Evolutionary conservation across 306 rosid species (phyloP).

Genomic region (Leucaena leucocephala): DNA sequence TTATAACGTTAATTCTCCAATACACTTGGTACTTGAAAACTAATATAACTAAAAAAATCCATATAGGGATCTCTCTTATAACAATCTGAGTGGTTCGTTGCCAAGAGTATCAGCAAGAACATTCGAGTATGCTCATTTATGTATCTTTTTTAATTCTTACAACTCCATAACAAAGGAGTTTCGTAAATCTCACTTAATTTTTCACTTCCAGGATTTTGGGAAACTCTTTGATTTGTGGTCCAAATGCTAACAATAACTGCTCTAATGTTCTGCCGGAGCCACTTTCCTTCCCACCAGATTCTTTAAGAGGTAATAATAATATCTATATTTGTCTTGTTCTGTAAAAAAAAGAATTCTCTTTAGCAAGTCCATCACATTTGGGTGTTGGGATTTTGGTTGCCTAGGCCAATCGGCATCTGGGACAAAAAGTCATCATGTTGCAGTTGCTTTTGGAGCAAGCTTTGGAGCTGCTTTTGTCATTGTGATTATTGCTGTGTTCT

Average conservation of each 20-base stretch:
- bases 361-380: slow-evolving; percentile 30
- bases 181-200: slow-evolving; percentile 24
- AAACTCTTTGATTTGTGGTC: slow-evolving; percentile 88
- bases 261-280: slow-evolving; percentile 89
- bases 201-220: slow-evolving; percentile 72
- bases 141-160: slow-evolving; percentile 1
- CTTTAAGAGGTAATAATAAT: slow-evolving; percentile 59
- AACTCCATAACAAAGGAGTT: slow-evolving; percentile 15
- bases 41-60: slow-evolving; percentile 31
- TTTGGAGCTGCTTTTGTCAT: slow-evolving; percentile 70
- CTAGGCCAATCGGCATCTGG: slow-evolving; percentile 64
- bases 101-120: slow-evolving; percentile 94
- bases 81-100: slow-evolving; percentile 89
- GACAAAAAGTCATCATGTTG: slow-evolving; percentile 61
- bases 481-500: slow-evolving; percentile 56
- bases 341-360: background rate
- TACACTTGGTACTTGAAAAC: background rate
- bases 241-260: slow-evolving; percentile 77
- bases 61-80: slow-evolving; percentile 89
- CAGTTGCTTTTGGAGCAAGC: slow-evolving; percentile 86
- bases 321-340: slow-evolving; percentile 8
- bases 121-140: slow-evolving; percentile 68
- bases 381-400: slow-evolving; percentile 40
- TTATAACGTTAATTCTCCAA: slow-evolving; percentile 23
- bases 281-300: slow-evolving; percentile 81